Evolutionary conservation across 495 filamentous ascomycete genomes (phyloP), one percentile per base, ranked within the genome.

Genomic region (Lasiosphaeria ovina): DNA sequence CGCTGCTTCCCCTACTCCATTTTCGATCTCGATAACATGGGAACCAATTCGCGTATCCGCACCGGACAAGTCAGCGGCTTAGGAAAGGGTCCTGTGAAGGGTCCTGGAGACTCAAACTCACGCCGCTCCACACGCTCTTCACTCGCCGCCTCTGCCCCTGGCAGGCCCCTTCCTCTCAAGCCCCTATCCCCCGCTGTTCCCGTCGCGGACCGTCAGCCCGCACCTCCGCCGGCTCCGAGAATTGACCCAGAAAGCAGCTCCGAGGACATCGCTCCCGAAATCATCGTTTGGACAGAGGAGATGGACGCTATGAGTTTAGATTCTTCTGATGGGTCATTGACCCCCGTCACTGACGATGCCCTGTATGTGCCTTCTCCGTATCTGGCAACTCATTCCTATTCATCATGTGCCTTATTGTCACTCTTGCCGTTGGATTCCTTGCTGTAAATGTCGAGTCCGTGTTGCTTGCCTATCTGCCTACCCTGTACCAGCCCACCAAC

Each of bases 241-340:
- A 31, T 12, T 12, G 33, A 53, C 34, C 38, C 51, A 36, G n/a
- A 32, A 38, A 36, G 51, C 51, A 45, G n/a, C 16, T 47, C 50
- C 6, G 71, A 73, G 36, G 60, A 71, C 24, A 73, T 76, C 35
- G 71, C 70, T 12, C 62, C 69, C 7, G 73, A 76, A 60, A 76
- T 76, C 17, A 62, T 75, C 5, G 74, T 75, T 35, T 70, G 73
- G 67, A 76, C 72, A 9, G 73, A 65, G 24, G 59, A 67, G 4
- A 74, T 74, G 71, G 64, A 73, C 31, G 51, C 35, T 33, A 66
- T 70, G 69, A 53, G 34, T 34, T 40, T 65, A 16, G 69, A 66
- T 12, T 51, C 48, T 42, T 59, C 59, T 7, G 55, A 57, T 36
- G 60, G 51, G 38, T 55, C 61, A 51, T 56, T 51, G 12, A 11